These are phyloP conservation scores for Russula ochroleuca DNA, from an alignment of 768 basidiomycete genomes.

Conservation along the genomic window DNA sequence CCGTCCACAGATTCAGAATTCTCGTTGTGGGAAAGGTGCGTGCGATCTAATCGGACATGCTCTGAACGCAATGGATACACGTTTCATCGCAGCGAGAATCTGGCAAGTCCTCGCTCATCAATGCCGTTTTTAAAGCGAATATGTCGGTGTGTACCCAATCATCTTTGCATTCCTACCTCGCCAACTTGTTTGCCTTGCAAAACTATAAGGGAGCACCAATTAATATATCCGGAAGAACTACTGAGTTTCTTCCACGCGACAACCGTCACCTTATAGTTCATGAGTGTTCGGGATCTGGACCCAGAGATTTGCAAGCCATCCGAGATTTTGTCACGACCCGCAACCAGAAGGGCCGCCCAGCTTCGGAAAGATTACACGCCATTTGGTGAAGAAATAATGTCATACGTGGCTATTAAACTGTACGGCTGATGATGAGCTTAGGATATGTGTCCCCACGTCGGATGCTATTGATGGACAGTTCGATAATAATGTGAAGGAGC, in stretches of 20 bases:
- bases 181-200: neutral
- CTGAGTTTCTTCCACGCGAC: neutral
- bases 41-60: neutral
- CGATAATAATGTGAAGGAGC: neutral
- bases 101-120: conserved; percentile 19
- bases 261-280: conserved; percentile 1
- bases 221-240: neutral
- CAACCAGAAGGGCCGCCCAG: neutral
- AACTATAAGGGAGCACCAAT: neutral
- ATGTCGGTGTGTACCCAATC: conserved; percentile 4
- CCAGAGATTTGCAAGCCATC: neutral
- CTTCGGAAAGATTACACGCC: conserved; percentile 12
- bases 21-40: conserved; percentile 17
- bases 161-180: neutral
- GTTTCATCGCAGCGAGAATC: conserved; percentile 5
- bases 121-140: neutral
- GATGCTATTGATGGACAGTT: neutral
- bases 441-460: conserved; percentile 10
- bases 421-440: neutral
- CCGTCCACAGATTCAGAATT: conserved; percentile 5
- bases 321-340: neutral
- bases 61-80: neutral
- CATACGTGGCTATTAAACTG: neutral
- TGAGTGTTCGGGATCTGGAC: neutral
- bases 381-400: conserved; percentile 9